Base-by-base conservation (phyloP, 331 rosid species). In the Malus hybrid region DNA sequence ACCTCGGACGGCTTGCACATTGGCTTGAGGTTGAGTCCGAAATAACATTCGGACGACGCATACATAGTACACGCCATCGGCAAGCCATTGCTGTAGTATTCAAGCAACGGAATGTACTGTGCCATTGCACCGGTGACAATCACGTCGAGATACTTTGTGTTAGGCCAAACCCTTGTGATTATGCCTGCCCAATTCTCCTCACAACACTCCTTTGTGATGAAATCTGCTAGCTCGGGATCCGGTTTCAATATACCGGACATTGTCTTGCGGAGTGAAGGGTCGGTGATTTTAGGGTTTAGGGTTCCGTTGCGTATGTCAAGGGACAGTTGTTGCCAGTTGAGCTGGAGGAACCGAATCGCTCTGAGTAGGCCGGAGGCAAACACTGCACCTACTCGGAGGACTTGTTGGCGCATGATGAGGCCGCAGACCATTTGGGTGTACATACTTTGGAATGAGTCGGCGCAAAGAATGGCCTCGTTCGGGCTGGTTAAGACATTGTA, bases 121-220 rank as follows among this genome's bases (percentile, higher is more conserved):
- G 97, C 93, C 99, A 94, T 91, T 57, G 99, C 99, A 33, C 99
- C 99, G 0, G 97, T 94, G 12, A 94, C 97, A 15, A 94, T 90
- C 34, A 94, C 99, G 0, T 94, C 99, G 0, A 94, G 92, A 67
- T 87, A 94, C 57, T 87, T 94, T 0, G 99, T 90, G 82, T 94
- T 94, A 1, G 99, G 99, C 99, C 99, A 94, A 46, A 94, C 87
- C 29, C 99, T 76, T 0, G 89, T 81, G 77, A 94, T 87, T 16
- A 94, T 92, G 1, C 93, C 77, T 5, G 87, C 96, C 96, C 92
- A 90, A 11, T 90, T 81, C 50, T 81, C 96, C 0, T 80, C 84
- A 0, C 74, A 73, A 18, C 99, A 94, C 65, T 87, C 92, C 1
- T 60, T 34, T 2, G 22, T 63, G 1, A 94, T 67, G 86, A 91